Evolutionary conservation across 176 grass and related monocot genomes (phyloP).

Genomic region (Tillandsia leiboldiana): DNA sequence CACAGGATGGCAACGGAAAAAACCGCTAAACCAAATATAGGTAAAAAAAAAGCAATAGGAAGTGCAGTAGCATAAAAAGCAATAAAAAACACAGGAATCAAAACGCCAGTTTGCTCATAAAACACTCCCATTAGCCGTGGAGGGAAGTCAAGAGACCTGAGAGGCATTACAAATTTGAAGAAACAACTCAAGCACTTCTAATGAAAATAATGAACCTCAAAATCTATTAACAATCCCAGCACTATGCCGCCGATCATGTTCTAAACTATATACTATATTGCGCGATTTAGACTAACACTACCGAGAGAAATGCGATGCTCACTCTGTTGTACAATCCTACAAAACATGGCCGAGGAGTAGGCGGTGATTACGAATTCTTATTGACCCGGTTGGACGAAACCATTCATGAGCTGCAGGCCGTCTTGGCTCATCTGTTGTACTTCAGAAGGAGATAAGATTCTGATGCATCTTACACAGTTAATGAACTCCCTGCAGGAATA

Average conservation of each 20-base stretch:
- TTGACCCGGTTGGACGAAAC: constrained; percentile 44
- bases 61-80: no score
- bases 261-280: background rate
- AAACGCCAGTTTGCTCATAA: no score
- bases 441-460: constrained; percentile 74
- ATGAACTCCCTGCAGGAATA: constrained; percentile 66
- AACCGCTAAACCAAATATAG: no score
- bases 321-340: no score
- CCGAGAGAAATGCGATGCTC: no score
- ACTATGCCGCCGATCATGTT: background rate
- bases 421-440: constrained; percentile 91
- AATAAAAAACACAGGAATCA: no score
- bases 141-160: background rate
- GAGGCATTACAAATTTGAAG: background rate
- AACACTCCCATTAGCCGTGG: no score
- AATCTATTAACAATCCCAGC: constrained; percentile 2
- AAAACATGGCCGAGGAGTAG: background rate
- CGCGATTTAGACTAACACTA: no score
- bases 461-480: constrained; percentile 86
- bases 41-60: no score
- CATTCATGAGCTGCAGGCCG: constrained; percentile 57
- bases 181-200: background rate
- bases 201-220: background rate
- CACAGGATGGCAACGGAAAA: no score
- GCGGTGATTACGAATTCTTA: background rate